phyloP scores from a whole-genome alignment of 2,329 filamentous ascomycete species.

The Verticillium nubilum region DNA sequence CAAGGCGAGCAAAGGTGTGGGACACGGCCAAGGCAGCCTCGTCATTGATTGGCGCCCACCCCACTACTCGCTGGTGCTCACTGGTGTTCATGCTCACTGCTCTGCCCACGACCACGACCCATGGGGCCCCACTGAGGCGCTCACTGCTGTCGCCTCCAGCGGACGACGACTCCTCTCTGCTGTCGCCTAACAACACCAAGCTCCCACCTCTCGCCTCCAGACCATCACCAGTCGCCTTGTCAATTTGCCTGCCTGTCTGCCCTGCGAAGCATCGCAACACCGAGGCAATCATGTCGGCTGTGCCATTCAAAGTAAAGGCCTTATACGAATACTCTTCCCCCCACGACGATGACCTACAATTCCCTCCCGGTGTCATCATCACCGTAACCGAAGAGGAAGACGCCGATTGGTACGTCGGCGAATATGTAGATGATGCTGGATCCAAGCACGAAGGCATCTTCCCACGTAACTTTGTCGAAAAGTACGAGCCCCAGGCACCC shows the following conservation, averaged over 20 bases:
- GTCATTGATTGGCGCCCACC: not conserved
- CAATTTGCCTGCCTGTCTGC: not conserved
- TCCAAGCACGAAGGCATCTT: conserved; percentile 80
- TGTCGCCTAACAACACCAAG: conserved; percentile 1
- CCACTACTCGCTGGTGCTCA: not conserved
- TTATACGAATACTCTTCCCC: conserved; percentile 89
- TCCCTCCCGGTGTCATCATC: conserved; percentile 80
- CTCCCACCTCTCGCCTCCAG: not conserved
- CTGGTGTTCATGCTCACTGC: not conserved
- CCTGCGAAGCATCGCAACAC: not conserved
- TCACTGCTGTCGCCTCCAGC: not conserved
- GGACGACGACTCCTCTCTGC: conserved; percentile 2
- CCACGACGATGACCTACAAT: conserved; percentile 93
- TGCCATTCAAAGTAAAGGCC: conserved; percentile 89
- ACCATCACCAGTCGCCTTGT: not conserved
- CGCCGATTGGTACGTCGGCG: conserved; percentile 86
- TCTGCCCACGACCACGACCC: not conserved
- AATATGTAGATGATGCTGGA: conserved; percentile 75
- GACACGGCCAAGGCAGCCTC: not conserved
- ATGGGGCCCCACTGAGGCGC: not conserved
- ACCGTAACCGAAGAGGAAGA: conserved; percentile 91
- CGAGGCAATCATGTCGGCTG: conserved; percentile 27
- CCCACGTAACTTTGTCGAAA: conserved; percentile 95
- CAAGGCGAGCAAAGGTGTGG: not conserved
- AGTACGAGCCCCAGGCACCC: conserved; percentile 85